phyloP scores from a whole-genome alignment of 768 basidiomycete species.

The Crassisporium funariophilum region DNA sequence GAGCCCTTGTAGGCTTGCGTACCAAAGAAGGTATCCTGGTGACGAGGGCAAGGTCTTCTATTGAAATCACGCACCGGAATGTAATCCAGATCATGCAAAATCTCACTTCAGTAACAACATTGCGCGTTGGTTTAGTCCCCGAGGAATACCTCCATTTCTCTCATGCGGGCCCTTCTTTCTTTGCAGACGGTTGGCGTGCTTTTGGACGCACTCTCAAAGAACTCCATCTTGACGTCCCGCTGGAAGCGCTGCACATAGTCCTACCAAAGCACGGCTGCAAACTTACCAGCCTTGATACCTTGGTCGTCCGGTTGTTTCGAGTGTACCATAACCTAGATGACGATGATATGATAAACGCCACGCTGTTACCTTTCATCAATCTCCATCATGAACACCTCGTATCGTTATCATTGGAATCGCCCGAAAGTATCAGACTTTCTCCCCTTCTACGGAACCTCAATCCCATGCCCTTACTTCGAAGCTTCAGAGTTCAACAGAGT shows the following conservation, averaged over 20 bases:
- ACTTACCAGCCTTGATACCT: conserved; percentile 19
- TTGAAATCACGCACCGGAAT: conserved; percentile 1
- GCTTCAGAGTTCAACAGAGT: conserved; percentile 16
- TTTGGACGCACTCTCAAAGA: conserved; percentile 19
- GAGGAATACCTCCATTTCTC: conserved; percentile 10
- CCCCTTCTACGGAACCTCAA: conserved; percentile 4
- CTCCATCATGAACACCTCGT: conserved; percentile 18
- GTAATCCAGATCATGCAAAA: conserved; percentile 15
- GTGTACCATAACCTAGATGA: conserved; percentile 17
- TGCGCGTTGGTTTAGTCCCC: conserved; percentile 6
- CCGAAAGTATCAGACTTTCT: conserved; percentile 18
- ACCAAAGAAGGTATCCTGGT: not conserved
- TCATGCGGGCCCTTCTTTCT: conserved; percentile 8
- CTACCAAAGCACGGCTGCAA: conserved; percentile 6
- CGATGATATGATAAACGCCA: conserved; percentile 9
- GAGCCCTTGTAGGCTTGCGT: conserved; percentile 5
- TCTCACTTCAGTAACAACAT: conserved; percentile 7
- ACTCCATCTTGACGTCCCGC: conserved; percentile 21
- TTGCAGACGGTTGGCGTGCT: conserved; percentile 20
- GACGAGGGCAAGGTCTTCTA: not conserved
- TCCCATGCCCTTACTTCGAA: conserved; percentile 18
- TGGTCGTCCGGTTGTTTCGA: conserved; percentile 19
- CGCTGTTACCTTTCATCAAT: conserved; percentile 26
- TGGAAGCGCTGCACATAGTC: conserved; percentile 20
- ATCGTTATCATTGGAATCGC: conserved; percentile 13